Evolutionary conservation across 352 stramenopile species (phyloP).

Genomic region (Pythium utonaiense): DNA sequence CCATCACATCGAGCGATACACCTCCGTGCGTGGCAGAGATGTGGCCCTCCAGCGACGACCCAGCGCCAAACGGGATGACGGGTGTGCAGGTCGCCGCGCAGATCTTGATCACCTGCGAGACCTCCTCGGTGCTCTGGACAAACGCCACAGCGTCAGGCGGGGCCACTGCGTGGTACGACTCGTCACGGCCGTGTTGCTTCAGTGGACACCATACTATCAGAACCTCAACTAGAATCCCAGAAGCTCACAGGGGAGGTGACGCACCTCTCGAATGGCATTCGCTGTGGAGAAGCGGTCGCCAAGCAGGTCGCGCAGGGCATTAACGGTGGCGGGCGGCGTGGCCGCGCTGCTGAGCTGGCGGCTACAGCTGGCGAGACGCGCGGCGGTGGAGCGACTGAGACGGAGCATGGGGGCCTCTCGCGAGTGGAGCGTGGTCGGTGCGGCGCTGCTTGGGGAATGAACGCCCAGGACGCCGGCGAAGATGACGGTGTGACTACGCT

Average conservation of each 20-base stretch:
- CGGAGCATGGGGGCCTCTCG: slow-evolving; percentile 12
- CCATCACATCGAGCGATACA: slow-evolving; percentile 90
- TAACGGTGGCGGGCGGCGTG: slow-evolving; percentile 45
- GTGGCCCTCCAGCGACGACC: slow-evolving; percentile 94
- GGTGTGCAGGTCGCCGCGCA: slow-evolving; percentile 80
- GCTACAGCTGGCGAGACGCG: neutral
- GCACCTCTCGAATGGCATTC: slow-evolving; percentile 56
- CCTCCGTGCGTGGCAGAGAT: slow-evolving; percentile 88
- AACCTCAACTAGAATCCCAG: neutral
- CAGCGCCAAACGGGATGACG: slow-evolving; percentile 93
- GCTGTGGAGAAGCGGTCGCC: slow-evolving; percentile 72
- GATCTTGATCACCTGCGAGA: slow-evolving; percentile 88
- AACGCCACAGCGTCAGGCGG: slow-evolving; percentile 87
- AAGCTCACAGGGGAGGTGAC: neutral
- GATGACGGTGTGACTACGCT: too few species aligned
- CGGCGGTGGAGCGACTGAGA: neutral
- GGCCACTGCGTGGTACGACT: slow-evolving; percentile 87
- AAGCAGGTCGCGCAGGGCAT: slow-evolving; percentile 49
- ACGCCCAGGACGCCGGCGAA: too few species aligned
- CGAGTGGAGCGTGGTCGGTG: too few species aligned
- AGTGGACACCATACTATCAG: slow-evolving; percentile 2
- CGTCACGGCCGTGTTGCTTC: slow-evolving; percentile 87
- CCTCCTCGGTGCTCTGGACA: slow-evolving; percentile 84
- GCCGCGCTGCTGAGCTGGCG: slow-evolving; percentile 12
- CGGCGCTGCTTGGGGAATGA: slow-evolving; percentile 1